Conservation (phyloP, 495 filamentous ascomycete genomes). For the Aspergillus leporis region DNA sequence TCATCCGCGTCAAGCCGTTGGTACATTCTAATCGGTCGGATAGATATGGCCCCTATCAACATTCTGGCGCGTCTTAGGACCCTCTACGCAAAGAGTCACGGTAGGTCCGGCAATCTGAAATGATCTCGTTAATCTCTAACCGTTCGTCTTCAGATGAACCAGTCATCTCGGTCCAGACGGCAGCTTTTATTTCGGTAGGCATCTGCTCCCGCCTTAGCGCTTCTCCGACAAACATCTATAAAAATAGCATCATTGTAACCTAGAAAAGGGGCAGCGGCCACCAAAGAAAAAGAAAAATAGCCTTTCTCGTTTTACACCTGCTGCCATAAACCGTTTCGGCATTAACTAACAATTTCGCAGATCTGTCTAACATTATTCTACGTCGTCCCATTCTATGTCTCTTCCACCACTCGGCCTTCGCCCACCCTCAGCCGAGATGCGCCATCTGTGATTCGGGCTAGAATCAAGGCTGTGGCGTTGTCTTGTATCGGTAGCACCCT, state of each 20-base stretch:
- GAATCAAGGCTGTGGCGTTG: constrained; percentile 74
- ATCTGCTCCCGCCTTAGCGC: constrained; percentile 13
- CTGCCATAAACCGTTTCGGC: not conserved
- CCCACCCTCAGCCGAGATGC: constrained; percentile 82
- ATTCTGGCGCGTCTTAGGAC: constrained; percentile 38
- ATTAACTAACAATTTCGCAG: constrained; percentile 35
- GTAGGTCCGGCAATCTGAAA: constrained; percentile 23
- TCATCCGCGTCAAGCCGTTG: not conserved
- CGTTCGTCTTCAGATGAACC: constrained; percentile 40
- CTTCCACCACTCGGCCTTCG: constrained; percentile 73
- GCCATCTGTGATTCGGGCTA: constrained; percentile 83
- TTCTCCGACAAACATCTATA: constrained; percentile 9
- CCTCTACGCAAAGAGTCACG: constrained; percentile 38
- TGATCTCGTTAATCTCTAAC: constrained; percentile 10
- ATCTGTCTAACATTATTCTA: constrained; percentile 80
- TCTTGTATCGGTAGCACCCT: constrained; percentile 64
- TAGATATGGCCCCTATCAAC: constrained; percentile 38
- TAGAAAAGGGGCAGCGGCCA: constrained; percentile 5
- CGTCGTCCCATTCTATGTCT: constrained; percentile 90
- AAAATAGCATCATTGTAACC: constrained; percentile 15
- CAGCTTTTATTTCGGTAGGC: constrained; percentile 55
- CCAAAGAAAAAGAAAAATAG: not conserved
- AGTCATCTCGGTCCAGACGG: constrained; percentile 47
- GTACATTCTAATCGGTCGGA: not conserved
- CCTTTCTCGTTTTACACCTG: not conserved